These are phyloP conservation scores for Cyclotella baltica DNA, from an alignment of 108 stramenopile species.

Conservation along the genomic window DNA sequence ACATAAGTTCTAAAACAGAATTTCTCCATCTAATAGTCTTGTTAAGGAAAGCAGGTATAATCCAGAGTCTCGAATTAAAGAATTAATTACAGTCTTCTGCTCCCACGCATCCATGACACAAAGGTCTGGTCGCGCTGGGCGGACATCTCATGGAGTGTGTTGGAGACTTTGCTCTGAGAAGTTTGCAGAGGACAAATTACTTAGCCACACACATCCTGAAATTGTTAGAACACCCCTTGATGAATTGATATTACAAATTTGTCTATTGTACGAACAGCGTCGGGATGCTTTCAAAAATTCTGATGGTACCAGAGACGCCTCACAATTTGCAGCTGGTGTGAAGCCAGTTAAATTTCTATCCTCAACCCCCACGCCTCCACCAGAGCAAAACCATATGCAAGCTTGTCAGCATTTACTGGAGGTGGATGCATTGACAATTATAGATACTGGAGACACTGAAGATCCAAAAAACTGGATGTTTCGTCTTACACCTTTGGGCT, in stretches of 20 bases:
- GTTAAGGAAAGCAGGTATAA: slow-evolving; percentile 87
- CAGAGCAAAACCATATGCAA: slow-evolving; percentile 48
- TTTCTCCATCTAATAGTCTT: too few relatives aligned
- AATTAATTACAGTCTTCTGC: slow-evolving; percentile 72
- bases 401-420: slow-evolving; percentile 71
- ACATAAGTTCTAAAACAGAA: too few relatives aligned
- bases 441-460: slow-evolving; percentile 27
- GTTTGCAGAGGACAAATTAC: slow-evolving; percentile 47
- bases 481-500: slow-evolving; percentile 86
- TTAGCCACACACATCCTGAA: slow-evolving; percentile 77
- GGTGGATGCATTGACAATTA: slow-evolving; percentile 62
- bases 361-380: slow-evolving; percentile 84
- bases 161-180: slow-evolving; percentile 77
- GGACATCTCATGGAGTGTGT: slow-evolving; percentile 79
- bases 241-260: slow-evolving; percentile 78
- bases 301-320: neutral
- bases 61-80: slow-evolving; percentile 67
- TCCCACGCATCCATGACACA: slow-evolving; percentile 77
- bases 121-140: slow-evolving; percentile 91
- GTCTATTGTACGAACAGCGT: slow-evolving; percentile 64
- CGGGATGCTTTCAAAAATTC: slow-evolving; percentile 29
- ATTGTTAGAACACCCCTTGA: slow-evolving; percentile 89
- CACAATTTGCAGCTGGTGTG: slow-evolving; percentile 20
- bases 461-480: slow-evolving; percentile 20
- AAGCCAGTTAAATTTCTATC: slow-evolving; percentile 68